Conservation (phyloP, 768 basidiomycete genomes). For the Mycena chlorophos region DNA sequence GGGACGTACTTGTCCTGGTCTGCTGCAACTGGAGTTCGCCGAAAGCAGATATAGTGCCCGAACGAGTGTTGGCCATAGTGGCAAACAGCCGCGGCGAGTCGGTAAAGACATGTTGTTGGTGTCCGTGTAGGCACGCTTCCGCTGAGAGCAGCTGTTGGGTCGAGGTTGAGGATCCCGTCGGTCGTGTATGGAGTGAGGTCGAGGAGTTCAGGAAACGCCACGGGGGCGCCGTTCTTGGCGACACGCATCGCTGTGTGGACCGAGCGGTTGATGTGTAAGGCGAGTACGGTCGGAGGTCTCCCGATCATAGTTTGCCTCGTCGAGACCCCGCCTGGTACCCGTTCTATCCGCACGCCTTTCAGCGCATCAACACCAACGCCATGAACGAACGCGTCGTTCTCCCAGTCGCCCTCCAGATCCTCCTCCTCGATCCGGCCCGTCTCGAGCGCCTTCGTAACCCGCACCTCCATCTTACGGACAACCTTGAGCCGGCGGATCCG, state of each 20-base stretch:
- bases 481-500: slow-evolving; percentile 79
- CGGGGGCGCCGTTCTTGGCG: slow-evolving; percentile 79
- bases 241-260: slow-evolving; percentile 74
- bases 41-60: slow-evolving; percentile 92
- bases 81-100: slow-evolving; percentile 82
- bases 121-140: slow-evolving; percentile 48
- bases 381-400: slow-evolving; percentile 9
- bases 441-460: slow-evolving; percentile 63
- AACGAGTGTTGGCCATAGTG: slow-evolving; percentile 92
- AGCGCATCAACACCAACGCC: slow-evolving; percentile 28
- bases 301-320: slow-evolving; percentile 94
- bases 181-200: slow-evolving; percentile 90
- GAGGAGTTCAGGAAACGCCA: slow-evolving; percentile 84
- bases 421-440: slow-evolving; percentile 84
- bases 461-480: slow-evolving; percentile 60
- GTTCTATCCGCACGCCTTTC: slow-evolving; percentile 78
- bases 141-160: slow-evolving; percentile 64
- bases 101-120: slow-evolving; percentile 76
- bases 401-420: slow-evolving; percentile 22
- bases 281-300: slow-evolving; percentile 82
- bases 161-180: slow-evolving; percentile 70
- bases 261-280: slow-evolving; percentile 90
- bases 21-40: slow-evolving; percentile 68
- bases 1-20: slow-evolving; percentile 29
- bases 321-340: slow-evolving; percentile 68